phyloP scores from a whole-genome alignment of 345 rosid genomes.

The Eucalyptus rudis region DNA sequence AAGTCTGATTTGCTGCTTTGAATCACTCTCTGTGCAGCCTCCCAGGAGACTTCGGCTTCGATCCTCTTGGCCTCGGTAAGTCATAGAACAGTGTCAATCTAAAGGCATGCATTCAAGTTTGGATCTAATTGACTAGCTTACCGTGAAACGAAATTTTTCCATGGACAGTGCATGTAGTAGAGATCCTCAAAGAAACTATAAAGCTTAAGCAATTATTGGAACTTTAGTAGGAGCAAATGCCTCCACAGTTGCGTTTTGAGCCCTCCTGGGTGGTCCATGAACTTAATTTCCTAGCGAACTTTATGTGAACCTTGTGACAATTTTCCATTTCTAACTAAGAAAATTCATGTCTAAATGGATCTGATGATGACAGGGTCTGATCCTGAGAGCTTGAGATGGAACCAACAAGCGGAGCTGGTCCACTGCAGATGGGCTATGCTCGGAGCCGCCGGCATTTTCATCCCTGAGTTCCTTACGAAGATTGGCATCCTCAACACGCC shows the following conservation, averaged over 20 bases:
- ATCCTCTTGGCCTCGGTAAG: conserved; percentile 92
- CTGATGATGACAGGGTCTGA: conserved; percentile 49
- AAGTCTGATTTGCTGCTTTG: neutral
- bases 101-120: neutral
- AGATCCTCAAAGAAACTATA: neutral
- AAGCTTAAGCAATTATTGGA: neutral
- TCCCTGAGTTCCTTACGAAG: conserved; percentile 88
- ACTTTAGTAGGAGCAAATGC: neutral
- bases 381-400: conserved; percentile 88
- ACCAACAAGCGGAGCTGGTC: conserved; percentile 75
- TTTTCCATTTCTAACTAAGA: neutral
- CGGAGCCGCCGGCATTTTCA: conserved; percentile 96
- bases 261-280: neutral
- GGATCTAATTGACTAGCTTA: neutral
- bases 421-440: conserved; percentile 99
- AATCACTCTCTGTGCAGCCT: conserved; percentile 32
- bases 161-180: neutral
- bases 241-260: neutral
- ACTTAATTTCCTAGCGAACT: neutral
- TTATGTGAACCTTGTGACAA: neutral
- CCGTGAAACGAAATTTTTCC: neutral
- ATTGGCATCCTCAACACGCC: conserved; percentile 86
- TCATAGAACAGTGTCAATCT: neutral
- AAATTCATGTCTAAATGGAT: neutral
- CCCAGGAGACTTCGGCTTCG: conserved; percentile 96